Evolutionary conservation across 2,329 filamentous ascomycete genomes (phyloP).

Genomic region (Chaetomium sp.): DNA sequence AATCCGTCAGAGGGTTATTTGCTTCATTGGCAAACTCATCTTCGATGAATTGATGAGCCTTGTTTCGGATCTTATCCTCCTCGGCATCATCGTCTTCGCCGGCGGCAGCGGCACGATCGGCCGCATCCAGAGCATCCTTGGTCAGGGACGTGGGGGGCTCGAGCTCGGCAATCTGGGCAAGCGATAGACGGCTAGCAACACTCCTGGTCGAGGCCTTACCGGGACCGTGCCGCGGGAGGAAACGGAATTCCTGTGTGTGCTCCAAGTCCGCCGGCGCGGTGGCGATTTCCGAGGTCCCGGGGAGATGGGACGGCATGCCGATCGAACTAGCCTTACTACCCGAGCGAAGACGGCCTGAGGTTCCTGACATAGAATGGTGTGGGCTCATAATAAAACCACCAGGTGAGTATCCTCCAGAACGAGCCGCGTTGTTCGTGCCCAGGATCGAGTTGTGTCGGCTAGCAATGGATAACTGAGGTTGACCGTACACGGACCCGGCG

Average conservation of each 20-base stretch:
- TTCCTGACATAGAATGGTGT: slow-evolving; percentile 52
- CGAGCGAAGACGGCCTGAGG: slow-evolving; percentile 42
- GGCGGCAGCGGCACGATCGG: slow-evolving; percentile 36
- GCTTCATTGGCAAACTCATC: slow-evolving; percentile 21
- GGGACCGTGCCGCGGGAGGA: slow-evolving; percentile 46
- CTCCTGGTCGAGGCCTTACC: slow-evolving; percentile 41
- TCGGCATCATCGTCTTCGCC: slow-evolving; percentile 32
- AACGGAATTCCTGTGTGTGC: slow-evolving; percentile 25
- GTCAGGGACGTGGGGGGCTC: slow-evolving; percentile 45
- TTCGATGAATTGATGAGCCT: slow-evolving; percentile 33
- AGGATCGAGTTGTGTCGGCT: slow-evolving; percentile 53
- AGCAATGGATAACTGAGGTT: slow-evolving; percentile 22
- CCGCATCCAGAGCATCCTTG: slow-evolving; percentile 47
- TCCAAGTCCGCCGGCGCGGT: slow-evolving; percentile 35
- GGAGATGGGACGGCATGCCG: slow-evolving; percentile 19
- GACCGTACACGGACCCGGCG: slow-evolving; percentile 19
- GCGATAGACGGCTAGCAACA: slow-evolving; percentile 39
- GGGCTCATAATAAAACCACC: slow-evolving; percentile 63
- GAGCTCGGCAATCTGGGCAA: slow-evolving; percentile 52
- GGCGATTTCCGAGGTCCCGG: slow-evolving; percentile 25
- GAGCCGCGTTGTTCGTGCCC: slow-evolving; percentile 59
- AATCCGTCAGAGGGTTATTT: slow-evolving; percentile 19
- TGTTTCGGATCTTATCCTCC: slow-evolving; percentile 34
- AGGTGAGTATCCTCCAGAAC: slow-evolving; percentile 64
- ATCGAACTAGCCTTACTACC: slow-evolving; percentile 44